A percentile compares a stretch with the other conserved stretches of the same genome.
These are phyloP conservation scores for Spraguea lophii DNA, from an alignment of 371 early-diverging fungal species.

Conservation along the genomic window DNA sequence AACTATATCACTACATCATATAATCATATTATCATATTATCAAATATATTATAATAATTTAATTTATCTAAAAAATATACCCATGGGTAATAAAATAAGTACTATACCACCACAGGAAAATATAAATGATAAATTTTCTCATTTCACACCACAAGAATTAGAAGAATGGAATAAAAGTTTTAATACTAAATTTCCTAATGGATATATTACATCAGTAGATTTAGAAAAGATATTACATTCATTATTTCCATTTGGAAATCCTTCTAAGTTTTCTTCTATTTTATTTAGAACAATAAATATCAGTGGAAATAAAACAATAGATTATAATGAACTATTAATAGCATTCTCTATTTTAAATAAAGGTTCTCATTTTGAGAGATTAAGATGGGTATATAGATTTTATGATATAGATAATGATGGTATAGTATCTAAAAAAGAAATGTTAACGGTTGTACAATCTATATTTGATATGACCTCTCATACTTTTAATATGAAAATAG, in stretches of 20 bases:
- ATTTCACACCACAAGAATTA: constrained; percentile 32
- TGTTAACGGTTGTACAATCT: constrained; percentile 11
- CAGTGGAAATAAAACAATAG: constrained; percentile 16
- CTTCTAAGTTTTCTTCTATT: constrained; percentile 15
- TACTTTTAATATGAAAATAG: constrained; percentile 16
- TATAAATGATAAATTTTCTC: constrained; percentile 21
- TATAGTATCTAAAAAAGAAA: constrained; percentile 25
- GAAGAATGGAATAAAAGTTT: constrained; percentile 29
- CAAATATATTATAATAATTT: too few relatives aligned
- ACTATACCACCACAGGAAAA: too few relatives aligned
- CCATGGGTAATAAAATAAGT: too few relatives aligned
- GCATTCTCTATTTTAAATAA: constrained; percentile 35
- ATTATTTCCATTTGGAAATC: constrained; percentile 35
- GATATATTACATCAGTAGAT: constrained; percentile 16
- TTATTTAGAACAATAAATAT: constrained; percentile 41
- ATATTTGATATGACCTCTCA: constrained; percentile 22
- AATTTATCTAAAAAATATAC: too few relatives aligned
- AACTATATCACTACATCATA: too few relatives aligned
- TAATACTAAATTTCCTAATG: constrained; percentile 23
- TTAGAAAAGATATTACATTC: constrained; percentile 24
- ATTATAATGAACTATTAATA: constrained; percentile 38
- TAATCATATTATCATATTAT: too few relatives aligned
- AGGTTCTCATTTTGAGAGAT: constrained; percentile 33
- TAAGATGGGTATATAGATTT: constrained; percentile 41
- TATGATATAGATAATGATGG: constrained; percentile 42